Conservation (phyloP, 257 asterid genomes). For the Forsythia suspensa region DNA sequence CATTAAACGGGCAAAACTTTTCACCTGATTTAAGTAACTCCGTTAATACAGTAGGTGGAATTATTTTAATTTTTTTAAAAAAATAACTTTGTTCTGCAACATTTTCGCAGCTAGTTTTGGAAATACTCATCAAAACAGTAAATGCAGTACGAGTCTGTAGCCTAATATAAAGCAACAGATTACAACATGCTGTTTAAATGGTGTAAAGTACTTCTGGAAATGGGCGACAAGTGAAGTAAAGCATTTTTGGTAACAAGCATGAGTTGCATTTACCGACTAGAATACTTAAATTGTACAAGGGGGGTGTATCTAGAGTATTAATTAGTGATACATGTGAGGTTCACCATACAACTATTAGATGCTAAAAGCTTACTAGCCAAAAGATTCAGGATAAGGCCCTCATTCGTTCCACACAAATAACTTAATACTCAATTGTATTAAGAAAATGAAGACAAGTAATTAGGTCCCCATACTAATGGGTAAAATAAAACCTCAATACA, state of each 20-base stretch:
- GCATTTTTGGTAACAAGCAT: neutral
- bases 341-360: neutral
- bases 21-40: neutral
- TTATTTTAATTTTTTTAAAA: too few species aligned
- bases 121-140: neutral
- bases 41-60: neutral
- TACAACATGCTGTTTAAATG: neutral
- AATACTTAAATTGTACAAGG: neutral
- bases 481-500: neutral
- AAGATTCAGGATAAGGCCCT: neutral
- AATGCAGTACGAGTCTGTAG: neutral
- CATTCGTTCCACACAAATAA: neutral
- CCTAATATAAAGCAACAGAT: neutral
- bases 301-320: neutral
- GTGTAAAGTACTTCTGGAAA: neutral
- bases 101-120: neutral
- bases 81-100: neutral
- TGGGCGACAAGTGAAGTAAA: neutral
- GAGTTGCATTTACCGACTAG: neutral
- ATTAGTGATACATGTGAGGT: neutral
- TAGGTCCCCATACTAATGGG: neutral
- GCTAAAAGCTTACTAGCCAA: neutral
- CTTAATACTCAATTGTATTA: neutral
- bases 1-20: neutral
- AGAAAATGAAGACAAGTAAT: neutral